These are phyloP conservation scores for Microthlaspi erraticum DNA, from an alignment of 345 rosid species.

Conservation along the genomic window DNA sequence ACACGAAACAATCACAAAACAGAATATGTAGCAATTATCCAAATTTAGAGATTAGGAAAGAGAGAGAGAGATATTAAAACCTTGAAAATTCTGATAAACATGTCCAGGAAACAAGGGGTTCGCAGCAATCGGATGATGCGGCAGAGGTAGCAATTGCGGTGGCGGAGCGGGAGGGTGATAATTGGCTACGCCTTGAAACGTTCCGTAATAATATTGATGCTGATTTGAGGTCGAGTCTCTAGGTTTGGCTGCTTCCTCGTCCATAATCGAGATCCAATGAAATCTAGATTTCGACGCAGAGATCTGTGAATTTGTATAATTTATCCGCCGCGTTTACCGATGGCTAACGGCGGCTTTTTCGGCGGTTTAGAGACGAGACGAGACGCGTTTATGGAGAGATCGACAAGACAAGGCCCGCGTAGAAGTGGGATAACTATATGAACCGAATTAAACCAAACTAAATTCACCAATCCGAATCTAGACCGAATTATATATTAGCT, in stretches of 20 bases:
- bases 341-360: not conserved
- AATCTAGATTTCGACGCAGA: not conserved
- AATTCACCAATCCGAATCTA: too few relatives aligned
- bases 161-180: constrained; percentile 56
- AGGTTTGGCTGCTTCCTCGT: constrained; percentile 52
- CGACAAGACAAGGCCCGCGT: too few relatives aligned
- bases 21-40: not conserved
- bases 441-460: too few relatives aligned
- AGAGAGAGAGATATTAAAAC: constrained; percentile 28
- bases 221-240: constrained; percentile 38
- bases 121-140: constrained; percentile 37
- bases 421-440: too few relatives aligned
- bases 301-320: not conserved
- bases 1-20: not conserved
- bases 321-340: constrained; percentile 19
- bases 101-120: constrained; percentile 42
- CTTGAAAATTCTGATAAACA: constrained; percentile 59
- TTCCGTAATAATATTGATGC: constrained; percentile 63
- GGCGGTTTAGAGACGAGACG: constrained; percentile 5
- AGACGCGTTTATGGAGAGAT: too few relatives aligned
- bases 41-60: not conserved
- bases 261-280: constrained; percentile 47
- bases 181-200: constrained; percentile 92
- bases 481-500: too few relatives aligned
- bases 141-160: constrained; percentile 55